phyloP scores from a whole-genome alignment of 1,139 yeast species.

The Saccharomyces hybrid region DNA sequence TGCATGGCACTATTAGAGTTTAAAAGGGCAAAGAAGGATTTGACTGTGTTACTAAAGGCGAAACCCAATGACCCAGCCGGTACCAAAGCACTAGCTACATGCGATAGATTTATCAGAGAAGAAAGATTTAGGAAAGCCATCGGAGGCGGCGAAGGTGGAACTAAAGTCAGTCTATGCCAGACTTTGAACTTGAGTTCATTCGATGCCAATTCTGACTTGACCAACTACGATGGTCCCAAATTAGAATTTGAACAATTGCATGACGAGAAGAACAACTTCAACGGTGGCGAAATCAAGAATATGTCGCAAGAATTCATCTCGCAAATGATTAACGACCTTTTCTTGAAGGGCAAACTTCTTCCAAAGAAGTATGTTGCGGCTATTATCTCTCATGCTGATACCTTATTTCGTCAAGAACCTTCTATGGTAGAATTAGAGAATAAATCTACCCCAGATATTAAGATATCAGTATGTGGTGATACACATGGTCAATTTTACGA shows the following conservation, averaged over 20 bases:
- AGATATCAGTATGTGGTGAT: constrained; percentile 46
- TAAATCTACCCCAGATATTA: constrained; percentile 29
- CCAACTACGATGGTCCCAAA: constrained; percentile 56
- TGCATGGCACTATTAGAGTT: constrained; percentile 68
- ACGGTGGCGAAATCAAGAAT: constrained; percentile 28
- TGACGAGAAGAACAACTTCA: constrained; percentile 28
- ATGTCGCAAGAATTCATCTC: constrained; percentile 49
- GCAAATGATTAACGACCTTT: constrained; percentile 52
- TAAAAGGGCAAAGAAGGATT: constrained; percentile 65
- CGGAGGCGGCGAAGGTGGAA: constrained; percentile 48
- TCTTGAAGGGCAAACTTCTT: constrained; percentile 63
- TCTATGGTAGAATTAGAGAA: constrained; percentile 64
- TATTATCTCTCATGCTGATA: constrained; percentile 64
- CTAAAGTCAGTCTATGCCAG: constrained; percentile 36
- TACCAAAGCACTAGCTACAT: constrained; percentile 51
- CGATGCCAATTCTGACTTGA: constrained; percentile 28
- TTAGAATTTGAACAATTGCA: constrained; percentile 38
- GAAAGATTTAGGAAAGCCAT: constrained; percentile 85
- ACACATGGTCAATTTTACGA: no score
- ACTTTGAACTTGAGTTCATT: constrained; percentile 46
- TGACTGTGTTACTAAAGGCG: constrained; percentile 51
- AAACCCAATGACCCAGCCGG: constrained; percentile 71
- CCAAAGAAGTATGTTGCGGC: constrained; percentile 83
- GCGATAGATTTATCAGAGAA: constrained; percentile 59
- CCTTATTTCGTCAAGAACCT: constrained; percentile 56